Evolutionary conservation across 345 rosid species (phyloP).

Genomic region (Litchi chinensis): DNA sequence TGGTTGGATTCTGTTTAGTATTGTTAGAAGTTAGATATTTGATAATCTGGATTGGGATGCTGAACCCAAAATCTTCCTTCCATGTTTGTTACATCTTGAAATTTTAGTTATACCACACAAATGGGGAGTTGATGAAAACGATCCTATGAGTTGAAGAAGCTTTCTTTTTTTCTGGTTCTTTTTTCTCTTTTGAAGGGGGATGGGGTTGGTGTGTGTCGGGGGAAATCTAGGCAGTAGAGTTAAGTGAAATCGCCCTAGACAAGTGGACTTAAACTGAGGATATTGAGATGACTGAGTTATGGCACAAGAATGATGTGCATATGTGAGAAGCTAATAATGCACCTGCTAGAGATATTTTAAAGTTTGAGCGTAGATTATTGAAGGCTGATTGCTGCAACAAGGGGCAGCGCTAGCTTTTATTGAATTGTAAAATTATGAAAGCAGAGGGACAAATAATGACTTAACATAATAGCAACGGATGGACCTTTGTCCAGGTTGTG

Average conservation of each 20-base stretch:
- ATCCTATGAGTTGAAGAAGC: no score
- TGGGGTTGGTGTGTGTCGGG: not conserved
- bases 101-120: not conserved
- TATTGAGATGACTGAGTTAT: not conserved
- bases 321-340: not conserved
- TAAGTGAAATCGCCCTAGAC: not conserved
- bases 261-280: not conserved
- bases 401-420: not conserved
- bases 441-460: not conserved
- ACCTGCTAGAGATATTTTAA: not conserved
- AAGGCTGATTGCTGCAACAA: slow-evolving; percentile 3
- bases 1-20: not conserved
- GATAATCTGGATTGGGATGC: slow-evolving; percentile 6
- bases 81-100: not conserved
- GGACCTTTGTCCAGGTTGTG: not conserved
- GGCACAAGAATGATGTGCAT: not conserved
- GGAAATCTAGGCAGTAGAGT: not conserved
- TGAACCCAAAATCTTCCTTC: not conserved
- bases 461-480: not conserved
- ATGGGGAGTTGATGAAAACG: no score
- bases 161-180: not conserved
- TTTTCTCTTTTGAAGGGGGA: not conserved
- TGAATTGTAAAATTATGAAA: not conserved
- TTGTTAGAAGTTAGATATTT: not conserved
- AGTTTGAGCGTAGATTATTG: not conserved